Evolutionary conservation across 139 green algal genomes (phyloP), one percentile per base, ranked within the genome.

Genomic region (Chlorella sorokiniana): DNA sequence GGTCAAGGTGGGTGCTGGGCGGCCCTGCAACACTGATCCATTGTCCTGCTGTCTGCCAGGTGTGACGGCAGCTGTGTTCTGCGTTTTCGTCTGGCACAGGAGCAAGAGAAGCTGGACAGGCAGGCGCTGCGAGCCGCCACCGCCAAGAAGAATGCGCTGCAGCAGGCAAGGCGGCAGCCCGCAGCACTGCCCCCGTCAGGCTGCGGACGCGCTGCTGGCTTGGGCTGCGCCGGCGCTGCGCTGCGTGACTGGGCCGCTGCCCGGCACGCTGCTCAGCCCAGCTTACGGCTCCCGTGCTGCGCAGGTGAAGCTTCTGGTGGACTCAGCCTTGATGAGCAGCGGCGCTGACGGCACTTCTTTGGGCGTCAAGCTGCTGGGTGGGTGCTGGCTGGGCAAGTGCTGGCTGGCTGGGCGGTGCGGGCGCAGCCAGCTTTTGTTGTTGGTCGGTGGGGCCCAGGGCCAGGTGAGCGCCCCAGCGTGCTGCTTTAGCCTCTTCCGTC

Each of bases 291-390:
- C n/a, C n/a, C n/a, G n/a, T n/a, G n/a, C n/a, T 68, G 4, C 62
- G 11, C 62, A 72, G 65, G 65, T 52, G 3, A 42, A 41, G 20
- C 65, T 56, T 37, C 73, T 79, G 10, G 37, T 79, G 37, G 59
- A 69, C 73, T 7, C 54, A 14, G 29, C 45, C 11, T 37, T 54
- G 5, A n/a, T 52, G 31, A 56, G 38, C 25, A 25, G 52, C 54
- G 72, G 73, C 37, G 22, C 18, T 16, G 56, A 22, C 56, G 56
- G 56, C 56, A 22, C 14, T 25, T 64, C 73, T 1, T 29, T 79
- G 11, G 73, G 73, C 6, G 59, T 79, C 23, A 16, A 23, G 25
- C 52, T 79, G 73, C 73, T 79, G 27, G 40, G 73, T 79, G 73
- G 42, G 73, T 20, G 3, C 31, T 27, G 64, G 33, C 27, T 5